Evolutionary conservation across 2,329 filamentous ascomycete genomes (phyloP).

Genomic region (Colletotrichum orchidophilum): DNA sequence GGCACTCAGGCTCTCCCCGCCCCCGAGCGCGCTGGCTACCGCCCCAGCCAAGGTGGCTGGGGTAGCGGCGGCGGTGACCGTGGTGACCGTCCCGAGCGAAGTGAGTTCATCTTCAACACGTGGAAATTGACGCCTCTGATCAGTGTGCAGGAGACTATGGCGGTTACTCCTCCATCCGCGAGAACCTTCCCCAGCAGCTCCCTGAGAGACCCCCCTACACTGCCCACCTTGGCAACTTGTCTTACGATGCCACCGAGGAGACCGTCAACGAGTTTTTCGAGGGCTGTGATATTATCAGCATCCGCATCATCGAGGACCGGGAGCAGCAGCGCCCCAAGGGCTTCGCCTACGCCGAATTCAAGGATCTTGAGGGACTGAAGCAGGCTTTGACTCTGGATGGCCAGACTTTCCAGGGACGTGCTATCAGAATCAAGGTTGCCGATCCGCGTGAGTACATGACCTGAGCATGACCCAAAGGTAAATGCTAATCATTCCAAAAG

Average conservation of each 20-base stretch:
- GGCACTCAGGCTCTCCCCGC: conserved; percentile 67
- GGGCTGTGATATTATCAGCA: conserved; percentile 85
- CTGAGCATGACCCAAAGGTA: neutral
- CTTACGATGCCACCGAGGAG: conserved; percentile 88
- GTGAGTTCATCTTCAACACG: conserved; percentile 42
- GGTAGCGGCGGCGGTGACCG: conserved; percentile 47
- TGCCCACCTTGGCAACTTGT: conserved; percentile 94
- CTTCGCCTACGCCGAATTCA: conserved; percentile 97
- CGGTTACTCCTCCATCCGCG: conserved; percentile 57
- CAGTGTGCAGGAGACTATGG: conserved; percentile 28
- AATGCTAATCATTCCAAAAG: conserved; percentile 60
- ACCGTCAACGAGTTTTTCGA: conserved; percentile 88
- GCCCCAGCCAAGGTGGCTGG: conserved; percentile 43
- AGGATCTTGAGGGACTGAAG: conserved; percentile 86
- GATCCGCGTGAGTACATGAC: conserved; percentile 84
- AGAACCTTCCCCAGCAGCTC: conserved; percentile 61
- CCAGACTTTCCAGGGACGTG: conserved; percentile 84
- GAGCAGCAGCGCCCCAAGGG: conserved; percentile 94
- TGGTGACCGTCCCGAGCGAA: conserved; percentile 46
- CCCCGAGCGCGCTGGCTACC: conserved; percentile 52
- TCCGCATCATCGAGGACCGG: conserved; percentile 97
- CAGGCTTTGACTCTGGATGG: conserved; percentile 87
- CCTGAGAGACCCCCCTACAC: conserved; percentile 95
- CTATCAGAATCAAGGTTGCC: conserved; percentile 92
- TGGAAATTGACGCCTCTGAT: neutral